Evolutionary conservation across 2,329 filamentous ascomycete genomes (phyloP).

Genomic region (Alternaria ethzedia): DNA sequence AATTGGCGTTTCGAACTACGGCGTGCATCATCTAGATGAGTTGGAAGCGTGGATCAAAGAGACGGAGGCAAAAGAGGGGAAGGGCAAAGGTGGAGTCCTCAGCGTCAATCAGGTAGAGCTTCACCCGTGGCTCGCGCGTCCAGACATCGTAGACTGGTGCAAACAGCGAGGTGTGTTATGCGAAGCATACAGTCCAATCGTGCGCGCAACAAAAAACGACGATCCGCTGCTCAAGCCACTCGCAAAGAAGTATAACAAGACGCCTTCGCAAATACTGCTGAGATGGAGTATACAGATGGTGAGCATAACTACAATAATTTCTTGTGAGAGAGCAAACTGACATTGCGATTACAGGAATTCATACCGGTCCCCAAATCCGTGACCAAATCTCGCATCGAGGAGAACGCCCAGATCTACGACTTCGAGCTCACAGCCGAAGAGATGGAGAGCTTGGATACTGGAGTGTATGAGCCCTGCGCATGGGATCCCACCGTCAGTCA

Average conservation of each 20-base stretch:
- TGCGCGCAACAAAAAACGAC: slow-evolving; percentile 55
- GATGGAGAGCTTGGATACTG: slow-evolving; percentile 62
- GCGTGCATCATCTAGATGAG: slow-evolving; percentile 62
- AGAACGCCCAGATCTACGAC: slow-evolving; percentile 66
- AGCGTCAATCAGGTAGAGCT: slow-evolving; percentile 84
- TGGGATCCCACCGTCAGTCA: slow-evolving; percentile 63
- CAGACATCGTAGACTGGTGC: slow-evolving; percentile 82
- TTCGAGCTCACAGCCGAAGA: slow-evolving; percentile 66
- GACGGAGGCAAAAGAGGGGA: slow-evolving; percentile 68
- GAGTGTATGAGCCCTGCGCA: slow-evolving; percentile 62
- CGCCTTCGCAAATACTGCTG: slow-evolving; percentile 63
- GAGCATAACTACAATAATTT: background rate
- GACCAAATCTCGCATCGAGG: slow-evolving; percentile 64
- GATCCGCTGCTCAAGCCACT: slow-evolving; percentile 61
- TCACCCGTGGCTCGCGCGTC: slow-evolving; percentile 84
- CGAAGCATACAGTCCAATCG: slow-evolving; percentile 57
- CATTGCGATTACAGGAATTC: slow-evolving; percentile 55
- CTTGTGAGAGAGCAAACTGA: background rate
- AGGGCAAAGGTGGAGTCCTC: slow-evolving; percentile 72
- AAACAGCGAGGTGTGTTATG: slow-evolving; percentile 57
- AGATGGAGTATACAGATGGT: slow-evolving; percentile 62
- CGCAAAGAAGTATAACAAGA: slow-evolving; percentile 64
- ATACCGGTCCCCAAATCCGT: slow-evolving; percentile 69
- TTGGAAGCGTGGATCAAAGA: slow-evolving; percentile 62
- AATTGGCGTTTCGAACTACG: slow-evolving; percentile 63